Evolutionary conservation across 2,329 filamentous ascomycete species (phyloP), one percentile per base, ranked within the genome.

Genomic region (Botrytis paeoniae): DNA sequence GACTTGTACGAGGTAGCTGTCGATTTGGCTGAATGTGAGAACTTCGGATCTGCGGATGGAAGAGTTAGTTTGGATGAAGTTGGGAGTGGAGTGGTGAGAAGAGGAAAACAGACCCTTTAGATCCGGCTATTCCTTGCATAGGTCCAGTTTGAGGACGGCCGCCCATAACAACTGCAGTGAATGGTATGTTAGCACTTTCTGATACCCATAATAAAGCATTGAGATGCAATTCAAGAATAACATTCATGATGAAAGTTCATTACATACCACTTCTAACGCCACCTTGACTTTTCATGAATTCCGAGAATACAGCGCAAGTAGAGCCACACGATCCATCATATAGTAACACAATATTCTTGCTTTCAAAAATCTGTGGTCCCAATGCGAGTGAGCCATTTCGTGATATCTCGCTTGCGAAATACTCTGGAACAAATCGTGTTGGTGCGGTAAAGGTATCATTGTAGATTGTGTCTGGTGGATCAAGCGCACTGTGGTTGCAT

Each of bases 81-180:
- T 69, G 76, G 69, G 16, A 69, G 64, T 29, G 73, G 69, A 9
- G 74, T 77, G 61, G 59, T 74, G 43, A 70, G 74, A 29, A 51
- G 35, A 9, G 75, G 61, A 75, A 43, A 43, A 43, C 68, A 9
- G 74, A 77, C 64, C 90, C 90, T 77, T 90, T 89, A 63, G 88
- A 86, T 32, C 90, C 90, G 25, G 89, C 89, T 35, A 91, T 83
- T 10, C 85, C 86, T 82, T 91, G 89, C 83, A 91, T 92, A 1
- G 85, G 41, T 0, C 81, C 81, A 1, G 83, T 78, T 20, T 82
- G 81, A 1, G 89, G 86, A 1, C 87, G 86, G 2, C 91, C 91
- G 25, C 91, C 90, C 32, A 89, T 82, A 1, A 84, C 84, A 65
- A 91, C 83, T 59, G 86, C 16, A 37, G 18, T 29, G 39, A n/a